Percentiles rank a stretch among this genome's conserved stretches.
Evolutionary conservation across 371 early-diverging fungal genomes (phyloP).

Genomic region (Smittium mucronatum): DNA sequence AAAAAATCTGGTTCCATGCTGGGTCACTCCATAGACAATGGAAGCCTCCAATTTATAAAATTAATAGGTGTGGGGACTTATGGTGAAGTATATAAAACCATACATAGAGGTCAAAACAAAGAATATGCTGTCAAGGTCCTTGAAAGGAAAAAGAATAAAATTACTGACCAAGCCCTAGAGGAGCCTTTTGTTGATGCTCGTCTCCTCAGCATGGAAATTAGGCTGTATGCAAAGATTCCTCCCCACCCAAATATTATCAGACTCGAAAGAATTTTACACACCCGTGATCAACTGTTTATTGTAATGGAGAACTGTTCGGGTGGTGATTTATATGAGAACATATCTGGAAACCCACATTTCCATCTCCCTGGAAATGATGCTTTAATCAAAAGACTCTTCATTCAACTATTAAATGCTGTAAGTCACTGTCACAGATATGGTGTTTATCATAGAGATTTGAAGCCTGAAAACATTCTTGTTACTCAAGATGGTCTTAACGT

Average conservation of each 20-base stretch:
- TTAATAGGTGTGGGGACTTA: constrained; percentile 35
- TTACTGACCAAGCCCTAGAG: background rate
- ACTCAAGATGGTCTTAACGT: constrained; percentile 34
- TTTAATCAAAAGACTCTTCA: constrained; percentile 30
- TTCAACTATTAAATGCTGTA: constrained; percentile 39
- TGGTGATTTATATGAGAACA: constrained; percentile 93
- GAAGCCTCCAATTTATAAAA: constrained; percentile 29
- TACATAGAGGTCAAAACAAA: constrained; percentile 22
- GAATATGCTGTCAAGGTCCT: constrained; percentile 33
- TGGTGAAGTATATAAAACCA: constrained; percentile 32
- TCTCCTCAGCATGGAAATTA: constrained; percentile 25
- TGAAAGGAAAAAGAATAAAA: constrained; percentile 16
- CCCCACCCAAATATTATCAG: constrained; percentile 73
- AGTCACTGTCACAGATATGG: constrained; percentile 41
- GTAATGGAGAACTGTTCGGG: constrained; percentile 97
- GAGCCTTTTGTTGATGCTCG: constrained; percentile 21
- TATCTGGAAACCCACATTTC: constrained; percentile 46
- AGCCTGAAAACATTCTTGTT: constrained; percentile 39
- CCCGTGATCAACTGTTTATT: constrained; percentile 88
- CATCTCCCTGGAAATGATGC: constrained; percentile 30
- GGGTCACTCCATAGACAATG: constrained; percentile 31
- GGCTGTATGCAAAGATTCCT: constrained; percentile 28
- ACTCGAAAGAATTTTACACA: constrained; percentile 95
- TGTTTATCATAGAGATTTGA: constrained; percentile 38
- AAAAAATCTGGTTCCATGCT: constrained; percentile 17